phyloP scores from a whole-genome alignment of 495 filamentous ascomycete genomes.

The Neurospora tetraspora region DNA sequence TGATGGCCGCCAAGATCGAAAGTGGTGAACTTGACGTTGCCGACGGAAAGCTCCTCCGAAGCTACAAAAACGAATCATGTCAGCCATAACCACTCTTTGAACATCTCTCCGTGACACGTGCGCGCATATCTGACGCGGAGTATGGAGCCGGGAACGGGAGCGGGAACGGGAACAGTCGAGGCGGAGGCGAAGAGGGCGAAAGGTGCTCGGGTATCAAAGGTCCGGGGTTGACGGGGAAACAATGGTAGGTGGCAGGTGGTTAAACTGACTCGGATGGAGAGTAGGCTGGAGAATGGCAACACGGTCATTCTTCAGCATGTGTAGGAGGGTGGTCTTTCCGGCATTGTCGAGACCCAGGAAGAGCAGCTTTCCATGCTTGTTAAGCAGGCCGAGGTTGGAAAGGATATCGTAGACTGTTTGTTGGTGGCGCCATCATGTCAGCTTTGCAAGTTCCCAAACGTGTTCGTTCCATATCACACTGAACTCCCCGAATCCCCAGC shows the following conservation, averaged over 20 bases:
- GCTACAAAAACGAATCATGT: slow-evolving; percentile 37
- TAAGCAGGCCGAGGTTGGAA: slow-evolving; percentile 78
- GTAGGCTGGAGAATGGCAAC: slow-evolving; percentile 89
- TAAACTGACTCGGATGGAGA: slow-evolving; percentile 68
- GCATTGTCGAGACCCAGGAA: slow-evolving; percentile 96
- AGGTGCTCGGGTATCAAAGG: not conserved
- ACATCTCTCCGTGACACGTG: slow-evolving; percentile 4
- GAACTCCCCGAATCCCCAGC: not conserved
- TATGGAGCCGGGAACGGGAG: not conserved
- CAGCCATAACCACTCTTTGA: slow-evolving; percentile 10
- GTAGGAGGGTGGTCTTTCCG: slow-evolving; percentile 87
- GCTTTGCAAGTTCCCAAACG: not conserved
- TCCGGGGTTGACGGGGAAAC: not conserved
- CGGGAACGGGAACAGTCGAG: not conserved
- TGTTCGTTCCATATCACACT: not conserved
- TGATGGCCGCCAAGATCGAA: slow-evolving; percentile 97
- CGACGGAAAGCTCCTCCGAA: slow-evolving; percentile 92
- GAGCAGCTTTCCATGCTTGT: slow-evolving; percentile 93
- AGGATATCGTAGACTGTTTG: slow-evolving; percentile 82
- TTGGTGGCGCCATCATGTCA: slow-evolving; percentile 12
- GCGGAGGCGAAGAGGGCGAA: not conserved
- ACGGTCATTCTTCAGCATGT: slow-evolving; percentile 96
- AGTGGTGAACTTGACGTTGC: slow-evolving; percentile 93
- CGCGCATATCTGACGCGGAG: not conserved
- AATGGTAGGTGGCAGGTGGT: not conserved